These are phyloP conservation scores for Hygrophoropsis aurantiaca DNA, from an alignment of 768 basidiomycete genomes.

Conservation along the genomic window DNA sequence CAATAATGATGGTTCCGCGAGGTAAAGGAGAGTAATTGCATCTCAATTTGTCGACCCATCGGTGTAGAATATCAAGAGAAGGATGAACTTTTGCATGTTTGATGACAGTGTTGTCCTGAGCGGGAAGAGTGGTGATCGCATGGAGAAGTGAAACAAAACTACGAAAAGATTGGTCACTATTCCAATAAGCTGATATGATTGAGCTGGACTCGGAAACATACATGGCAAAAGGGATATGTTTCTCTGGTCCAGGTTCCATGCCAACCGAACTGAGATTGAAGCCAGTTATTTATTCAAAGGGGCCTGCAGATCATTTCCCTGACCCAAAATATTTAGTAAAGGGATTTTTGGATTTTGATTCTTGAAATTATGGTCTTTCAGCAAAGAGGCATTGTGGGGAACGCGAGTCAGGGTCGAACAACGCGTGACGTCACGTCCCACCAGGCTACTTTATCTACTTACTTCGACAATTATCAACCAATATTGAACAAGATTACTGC, in stretches of 20 bases:
- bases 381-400: too few species aligned
- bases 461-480: too few species aligned
- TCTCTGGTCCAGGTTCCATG: slow-evolving; percentile 1
- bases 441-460: too few species aligned
- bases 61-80: slow-evolving; percentile 38
- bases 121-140: slow-evolving; percentile 37
- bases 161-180: background rate
- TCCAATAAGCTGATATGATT: slow-evolving; percentile 4
- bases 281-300: too few species aligned
- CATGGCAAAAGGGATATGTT: slow-evolving; percentile 44
- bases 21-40: slow-evolving; percentile 48
- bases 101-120: slow-evolving; percentile 15
- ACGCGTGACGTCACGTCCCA: too few species aligned
- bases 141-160: slow-evolving; percentile 53
- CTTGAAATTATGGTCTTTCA: too few species aligned
- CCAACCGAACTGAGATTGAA: too few species aligned
- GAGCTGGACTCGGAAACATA: slow-evolving; percentile 20
- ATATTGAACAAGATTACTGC: too few species aligned
- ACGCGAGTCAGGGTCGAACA: too few species aligned
- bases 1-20: slow-evolving; percentile 49
- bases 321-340: too few species aligned
- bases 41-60: slow-evolving; percentile 46
- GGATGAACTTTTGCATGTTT: slow-evolving; percentile 22
- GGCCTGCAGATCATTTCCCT: too few species aligned
- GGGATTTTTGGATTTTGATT: too few species aligned